phyloP scores from a whole-genome alignment of 495 filamentous ascomycete genomes.

The Neurospora sp. region DNA sequence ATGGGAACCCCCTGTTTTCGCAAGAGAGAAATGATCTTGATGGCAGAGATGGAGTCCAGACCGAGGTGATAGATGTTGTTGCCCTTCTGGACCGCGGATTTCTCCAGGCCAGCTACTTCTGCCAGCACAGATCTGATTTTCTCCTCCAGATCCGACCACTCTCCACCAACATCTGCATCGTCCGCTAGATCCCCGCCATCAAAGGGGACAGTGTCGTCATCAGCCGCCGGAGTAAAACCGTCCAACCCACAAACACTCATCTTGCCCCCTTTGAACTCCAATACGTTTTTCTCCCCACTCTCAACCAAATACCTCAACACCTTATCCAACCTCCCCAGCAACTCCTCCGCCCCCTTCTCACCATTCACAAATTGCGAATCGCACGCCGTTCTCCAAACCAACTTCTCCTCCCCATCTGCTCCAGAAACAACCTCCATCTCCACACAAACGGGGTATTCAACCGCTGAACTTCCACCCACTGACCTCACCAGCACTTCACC shows the following conservation, averaged over 20 bases:
- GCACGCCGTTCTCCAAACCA: constrained; percentile 63
- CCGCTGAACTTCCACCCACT: constrained; percentile 46
- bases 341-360: background rate
- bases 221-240: background rate
- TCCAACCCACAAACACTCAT: background rate
- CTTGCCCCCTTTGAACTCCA: background rate
- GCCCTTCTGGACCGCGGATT: constrained; percentile 48
- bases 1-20: constrained; percentile 48
- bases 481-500: constrained; percentile 35
- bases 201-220: background rate
- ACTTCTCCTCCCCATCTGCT: constrained; percentile 21
- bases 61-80: constrained; percentile 76
- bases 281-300: background rate
- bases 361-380: constrained; percentile 40
- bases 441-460: constrained; percentile 71
- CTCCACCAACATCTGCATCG: background rate
- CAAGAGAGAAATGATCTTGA: constrained; percentile 58
- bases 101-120: constrained; percentile 49
- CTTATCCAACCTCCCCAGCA: background rate
- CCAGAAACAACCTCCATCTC: constrained; percentile 52
- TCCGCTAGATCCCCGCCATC: background rate
- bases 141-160: constrained; percentile 37
- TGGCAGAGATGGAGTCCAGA: constrained; percentile 82
- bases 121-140: constrained; percentile 53
- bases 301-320: background rate